phyloP scores from a whole-genome alignment of 106 monocot species.

The Allium cepa region DNA sequence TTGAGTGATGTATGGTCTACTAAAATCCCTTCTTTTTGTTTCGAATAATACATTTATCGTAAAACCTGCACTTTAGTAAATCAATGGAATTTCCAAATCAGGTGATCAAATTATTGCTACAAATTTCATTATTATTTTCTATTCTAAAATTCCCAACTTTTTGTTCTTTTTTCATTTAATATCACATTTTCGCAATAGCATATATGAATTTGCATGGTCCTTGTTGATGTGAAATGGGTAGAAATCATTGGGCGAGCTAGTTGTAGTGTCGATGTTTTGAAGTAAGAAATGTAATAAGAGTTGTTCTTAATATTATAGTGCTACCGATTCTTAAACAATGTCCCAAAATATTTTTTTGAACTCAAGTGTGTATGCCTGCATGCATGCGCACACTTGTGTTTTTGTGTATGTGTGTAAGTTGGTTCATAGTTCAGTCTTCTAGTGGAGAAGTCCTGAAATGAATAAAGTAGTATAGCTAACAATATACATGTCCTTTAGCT shows the following conservation, averaged over 20 bases:
- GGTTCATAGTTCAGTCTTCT: no score
- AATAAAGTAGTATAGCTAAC: no score
- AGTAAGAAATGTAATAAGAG: constrained; percentile 90
- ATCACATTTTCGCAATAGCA: background rate
- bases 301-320: constrained; percentile 94
- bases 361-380: no score
- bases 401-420: no score
- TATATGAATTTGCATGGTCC: constrained; percentile 1
- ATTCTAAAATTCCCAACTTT: background rate
- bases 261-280: constrained; percentile 81
- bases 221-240: constrained; percentile 66
- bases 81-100: constrained; percentile 98
- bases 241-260: constrained; percentile 98
- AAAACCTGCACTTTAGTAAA: no score
- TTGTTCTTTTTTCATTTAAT: background rate
- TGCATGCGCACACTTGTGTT: no score
- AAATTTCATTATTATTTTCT: background rate
- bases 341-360: background rate
- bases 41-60: no score
- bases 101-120: constrained; percentile 18
- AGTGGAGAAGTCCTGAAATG: no score
- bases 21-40: no score
- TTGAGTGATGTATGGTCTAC: no score
- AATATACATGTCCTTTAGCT: no score
- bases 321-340: constrained; percentile 21